Evolutionary conservation across 345 rosid species (phyloP).

Genomic region (Citrus trifoliata): DNA sequence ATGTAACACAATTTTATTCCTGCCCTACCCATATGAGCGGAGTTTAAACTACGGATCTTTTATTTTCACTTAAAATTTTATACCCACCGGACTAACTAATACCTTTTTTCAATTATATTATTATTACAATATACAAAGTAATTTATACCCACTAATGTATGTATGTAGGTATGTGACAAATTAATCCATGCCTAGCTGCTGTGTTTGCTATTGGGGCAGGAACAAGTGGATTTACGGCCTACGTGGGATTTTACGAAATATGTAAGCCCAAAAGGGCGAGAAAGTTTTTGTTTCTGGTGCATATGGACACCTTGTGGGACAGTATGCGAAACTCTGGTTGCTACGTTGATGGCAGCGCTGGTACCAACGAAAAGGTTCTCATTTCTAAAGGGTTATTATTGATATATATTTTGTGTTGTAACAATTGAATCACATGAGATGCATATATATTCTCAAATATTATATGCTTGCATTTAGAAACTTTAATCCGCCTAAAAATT

Average conservation of each 20-base stretch:
- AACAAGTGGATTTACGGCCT: conserved; percentile 45
- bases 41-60: too few species aligned
- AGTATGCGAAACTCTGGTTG: conserved; percentile 46
- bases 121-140: too few species aligned
- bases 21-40: fast-evolving
- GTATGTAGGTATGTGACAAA: neutral
- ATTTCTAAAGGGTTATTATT: neutral
- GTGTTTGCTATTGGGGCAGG: conserved; percentile 15
- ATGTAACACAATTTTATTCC: too few species aligned
- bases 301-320: conserved; percentile 40
- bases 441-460: neutral
- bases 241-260: conserved; percentile 36
- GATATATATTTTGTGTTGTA: too few species aligned
- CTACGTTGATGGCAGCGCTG: conserved; percentile 48
- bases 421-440: too few species aligned
- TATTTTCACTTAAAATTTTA: too few species aligned
- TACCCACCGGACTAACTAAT: too few species aligned
- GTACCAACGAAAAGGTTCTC: conserved; percentile 36
- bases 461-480: neutral
- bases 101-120: too few species aligned
- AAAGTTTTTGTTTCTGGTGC: conserved; percentile 25
- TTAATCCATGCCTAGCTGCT: neutral
- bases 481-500: neutral
- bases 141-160: too few species aligned
- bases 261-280: conserved; percentile 46